phyloP scores from a whole-genome alignment of 176 grass and related monocot genomes.

The barley (Hordeum vulgare) region DNA sequence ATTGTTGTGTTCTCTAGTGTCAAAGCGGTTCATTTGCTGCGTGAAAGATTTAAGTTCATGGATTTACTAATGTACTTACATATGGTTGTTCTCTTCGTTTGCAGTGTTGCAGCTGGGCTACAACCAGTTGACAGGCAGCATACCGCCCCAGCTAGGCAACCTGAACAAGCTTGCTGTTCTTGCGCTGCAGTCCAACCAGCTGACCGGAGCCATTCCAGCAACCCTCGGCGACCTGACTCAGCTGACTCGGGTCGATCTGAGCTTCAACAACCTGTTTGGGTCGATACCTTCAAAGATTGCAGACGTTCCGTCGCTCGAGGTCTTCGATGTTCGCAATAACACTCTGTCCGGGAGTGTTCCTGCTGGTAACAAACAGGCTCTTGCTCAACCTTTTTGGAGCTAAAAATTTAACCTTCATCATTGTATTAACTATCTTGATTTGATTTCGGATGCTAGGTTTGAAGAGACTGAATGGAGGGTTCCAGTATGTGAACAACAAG shows the following conservation, averaged over 20 bases:
- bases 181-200: conserved; percentile 69
- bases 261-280: conserved; percentile 82
- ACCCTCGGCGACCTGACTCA: conserved; percentile 54
- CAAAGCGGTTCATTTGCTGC: background rate
- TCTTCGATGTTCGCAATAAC: conserved; percentile 85
- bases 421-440: background rate
- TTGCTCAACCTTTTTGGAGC: background rate
- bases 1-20: background rate
- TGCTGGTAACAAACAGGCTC: conserved; percentile 38
- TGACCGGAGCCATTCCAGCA: conserved; percentile 89
- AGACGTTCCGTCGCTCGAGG: conserved; percentile 52
- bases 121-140: conserved; percentile 70
- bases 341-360: conserved; percentile 71
- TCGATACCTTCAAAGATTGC: conserved; percentile 72
- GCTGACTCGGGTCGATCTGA: conserved; percentile 76
- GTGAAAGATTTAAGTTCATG: background rate
- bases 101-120: conserved; percentile 94
- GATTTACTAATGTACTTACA: background rate
- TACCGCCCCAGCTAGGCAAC: conserved; percentile 59
- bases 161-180: conserved; percentile 77
- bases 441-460: conserved; percentile 44
- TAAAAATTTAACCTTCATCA: background rate
- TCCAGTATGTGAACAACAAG: conserved; percentile 78
- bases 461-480: conserved; percentile 57
- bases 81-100: background rate